Percentiles rank a stretch among this genome's conserved stretches.
Evolutionary conservation across 768 basidiomycete genomes (phyloP).

Genomic region (Pleurotus djamor): DNA sequence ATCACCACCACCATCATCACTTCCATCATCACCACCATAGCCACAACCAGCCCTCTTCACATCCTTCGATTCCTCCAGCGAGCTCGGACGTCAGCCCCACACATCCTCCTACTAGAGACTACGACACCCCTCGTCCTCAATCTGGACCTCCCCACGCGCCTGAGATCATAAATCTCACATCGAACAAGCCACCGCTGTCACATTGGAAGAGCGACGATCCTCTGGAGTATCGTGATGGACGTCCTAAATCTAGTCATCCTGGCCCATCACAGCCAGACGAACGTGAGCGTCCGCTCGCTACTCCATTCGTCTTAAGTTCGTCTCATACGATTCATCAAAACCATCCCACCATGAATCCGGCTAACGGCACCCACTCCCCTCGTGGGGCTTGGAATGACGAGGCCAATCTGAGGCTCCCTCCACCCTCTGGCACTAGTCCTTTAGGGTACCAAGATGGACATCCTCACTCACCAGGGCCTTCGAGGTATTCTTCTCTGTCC

Average conservation of each 20-base stretch:
- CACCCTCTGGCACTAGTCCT: slow-evolving; percentile 25
- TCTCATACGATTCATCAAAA: slow-evolving; percentile 32
- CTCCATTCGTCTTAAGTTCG: slow-evolving; percentile 52
- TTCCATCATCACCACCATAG: slow-evolving; percentile 38
- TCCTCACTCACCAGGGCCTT: slow-evolving; percentile 36
- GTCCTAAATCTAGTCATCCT: slow-evolving; percentile 25
- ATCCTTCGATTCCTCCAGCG: slow-evolving; percentile 4
- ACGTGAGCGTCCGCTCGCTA: slow-evolving; percentile 50
- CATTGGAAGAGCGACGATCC: slow-evolving; percentile 38
- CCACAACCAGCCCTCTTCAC: slow-evolving; percentile 12
- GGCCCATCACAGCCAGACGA: slow-evolving; percentile 41
- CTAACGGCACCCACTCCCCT: slow-evolving; percentile 29
- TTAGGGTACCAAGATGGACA: slow-evolving; percentile 26
- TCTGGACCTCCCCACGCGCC: slow-evolving; percentile 37
- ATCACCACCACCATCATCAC: slow-evolving; percentile 55
- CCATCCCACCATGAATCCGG: slow-evolving; percentile 14
- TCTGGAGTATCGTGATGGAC: slow-evolving; percentile 24
- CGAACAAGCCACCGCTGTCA: slow-evolving; percentile 31
- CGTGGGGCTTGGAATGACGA: slow-evolving; percentile 31
- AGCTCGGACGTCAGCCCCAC: slow-evolving; percentile 5
- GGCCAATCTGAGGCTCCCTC: slow-evolving; percentile 27
- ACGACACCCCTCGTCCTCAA: slow-evolving; percentile 29
- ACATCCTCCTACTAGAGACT: slow-evolving; percentile 20
- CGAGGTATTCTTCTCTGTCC: slow-evolving; percentile 28
- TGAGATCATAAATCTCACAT: slow-evolving; percentile 50